These are phyloP conservation scores for Mycena amicta DNA, from an alignment of 768 basidiomycete species.

Conservation along the genomic window DNA sequence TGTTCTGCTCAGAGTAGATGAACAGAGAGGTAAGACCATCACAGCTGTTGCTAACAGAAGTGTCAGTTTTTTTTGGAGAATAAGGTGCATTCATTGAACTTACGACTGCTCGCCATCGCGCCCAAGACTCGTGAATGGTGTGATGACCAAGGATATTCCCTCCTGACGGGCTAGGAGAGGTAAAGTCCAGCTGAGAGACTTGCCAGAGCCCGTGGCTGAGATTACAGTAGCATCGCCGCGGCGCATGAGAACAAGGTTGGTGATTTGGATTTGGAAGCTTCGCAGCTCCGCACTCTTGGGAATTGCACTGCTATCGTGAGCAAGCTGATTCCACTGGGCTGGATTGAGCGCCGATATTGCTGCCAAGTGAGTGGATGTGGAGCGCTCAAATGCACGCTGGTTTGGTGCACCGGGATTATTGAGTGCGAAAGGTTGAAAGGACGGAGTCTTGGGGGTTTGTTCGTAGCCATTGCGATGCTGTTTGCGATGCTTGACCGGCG, in stretches of 20 bases:
- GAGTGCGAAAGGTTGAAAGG: not conserved
- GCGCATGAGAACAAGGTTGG: conserved; percentile 21
- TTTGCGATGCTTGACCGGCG: too few relatives aligned
- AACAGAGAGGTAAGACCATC: conserved; percentile 3
- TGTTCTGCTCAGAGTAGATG: conserved; percentile 18
- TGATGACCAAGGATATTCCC: conserved; percentile 25
- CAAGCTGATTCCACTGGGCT: not conserved
- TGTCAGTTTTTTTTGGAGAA: not conserved
- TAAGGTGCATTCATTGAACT: not conserved
- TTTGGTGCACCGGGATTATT: not conserved
- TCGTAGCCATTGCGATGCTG: not conserved
- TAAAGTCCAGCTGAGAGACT: conserved; percentile 24
- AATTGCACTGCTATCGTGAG: not conserved
- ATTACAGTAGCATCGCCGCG: conserved; percentile 22
- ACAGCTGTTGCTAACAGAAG: conserved; percentile 4
- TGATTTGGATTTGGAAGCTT: conserved; percentile 20
- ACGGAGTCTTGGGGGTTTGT: not conserved
- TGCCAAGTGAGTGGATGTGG: not conserved
- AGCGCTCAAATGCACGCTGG: not conserved
- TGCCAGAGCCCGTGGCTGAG: conserved; percentile 26
- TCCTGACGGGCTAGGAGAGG: conserved; percentile 24
- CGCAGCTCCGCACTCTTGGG: not conserved
- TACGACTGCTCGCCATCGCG: conserved; percentile 23
- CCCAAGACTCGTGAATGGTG: conserved; percentile 29
- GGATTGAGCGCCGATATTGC: not conserved